Percentiles rank a stretch among this genome's conserved stretches.
Conservation (phyloP, 176 grass and related monocot species). For the Aegilops speltoides region DNA sequence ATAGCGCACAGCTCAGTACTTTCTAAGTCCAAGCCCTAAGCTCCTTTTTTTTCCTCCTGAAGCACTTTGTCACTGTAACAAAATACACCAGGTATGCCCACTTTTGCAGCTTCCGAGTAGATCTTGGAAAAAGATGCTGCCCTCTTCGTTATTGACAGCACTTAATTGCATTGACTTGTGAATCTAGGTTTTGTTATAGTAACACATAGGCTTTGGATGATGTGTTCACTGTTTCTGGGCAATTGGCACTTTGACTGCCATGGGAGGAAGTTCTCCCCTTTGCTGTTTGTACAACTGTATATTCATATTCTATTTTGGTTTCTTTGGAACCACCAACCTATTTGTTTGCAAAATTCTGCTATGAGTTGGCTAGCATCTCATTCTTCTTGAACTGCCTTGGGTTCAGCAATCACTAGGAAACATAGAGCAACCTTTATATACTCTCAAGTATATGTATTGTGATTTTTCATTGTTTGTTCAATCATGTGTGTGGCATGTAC, state of each 20-base stretch:
- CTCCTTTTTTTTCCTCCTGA: conserved; percentile 1
- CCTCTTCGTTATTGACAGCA: not conserved
- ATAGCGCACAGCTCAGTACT: conserved; percentile 17
- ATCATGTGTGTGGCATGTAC: not conserved
- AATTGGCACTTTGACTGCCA: not conserved
- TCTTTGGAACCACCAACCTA: not conserved
- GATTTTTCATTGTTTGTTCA: not conserved
- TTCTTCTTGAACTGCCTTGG: not conserved
- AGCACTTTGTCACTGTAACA: not conserved
- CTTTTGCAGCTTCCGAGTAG: not conserved
- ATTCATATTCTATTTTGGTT: not conserved
- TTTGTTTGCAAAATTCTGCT: not conserved
- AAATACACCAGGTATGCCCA: conserved; percentile 3
- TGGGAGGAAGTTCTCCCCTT: not conserved
- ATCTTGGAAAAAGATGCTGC: not conserved
- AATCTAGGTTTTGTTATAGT: not conserved
- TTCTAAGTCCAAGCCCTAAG: conserved; percentile 10
- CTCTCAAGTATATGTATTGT: not conserved
- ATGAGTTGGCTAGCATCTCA: not conserved
- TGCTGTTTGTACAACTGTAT: not conserved
- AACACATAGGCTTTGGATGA: not conserved
- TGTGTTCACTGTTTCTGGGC: not conserved
- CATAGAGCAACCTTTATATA: not conserved
- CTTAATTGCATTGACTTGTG: not conserved
- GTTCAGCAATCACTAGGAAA: not conserved